A percentile compares a stretch with the other conserved stretches of the same genome.
These are phyloP conservation scores for Secale cereale DNA, from an alignment of 176 grass and related monocot species.

Conservation along the genomic window DNA sequence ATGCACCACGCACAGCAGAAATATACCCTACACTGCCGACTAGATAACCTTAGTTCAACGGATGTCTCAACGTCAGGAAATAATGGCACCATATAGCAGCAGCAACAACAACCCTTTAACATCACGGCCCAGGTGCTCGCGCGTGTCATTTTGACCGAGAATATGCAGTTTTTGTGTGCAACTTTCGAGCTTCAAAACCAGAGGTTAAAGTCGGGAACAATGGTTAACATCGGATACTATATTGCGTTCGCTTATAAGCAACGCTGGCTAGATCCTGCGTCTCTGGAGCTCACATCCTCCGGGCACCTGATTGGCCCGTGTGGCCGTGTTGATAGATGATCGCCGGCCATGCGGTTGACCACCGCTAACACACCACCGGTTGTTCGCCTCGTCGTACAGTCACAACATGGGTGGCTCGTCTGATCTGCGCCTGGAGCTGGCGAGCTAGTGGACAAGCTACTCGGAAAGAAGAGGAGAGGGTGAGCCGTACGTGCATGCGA, in stretches of 20 bases:
- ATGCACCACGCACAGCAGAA: neutral
- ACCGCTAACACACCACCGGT: no score
- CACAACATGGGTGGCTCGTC: no score
- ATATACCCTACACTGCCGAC: neutral
- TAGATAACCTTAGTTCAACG: neutral
- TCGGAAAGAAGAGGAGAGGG: conserved; percentile 6
- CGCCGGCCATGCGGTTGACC: neutral
- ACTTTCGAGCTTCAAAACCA: neutral
- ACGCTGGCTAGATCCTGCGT: conserved; percentile 23
- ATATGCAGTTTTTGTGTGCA: neutral
- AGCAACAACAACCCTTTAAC: neutral
- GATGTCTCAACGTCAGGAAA: neutral
- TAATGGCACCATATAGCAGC: neutral
- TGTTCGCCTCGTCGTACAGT: no score
- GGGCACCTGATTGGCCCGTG: neutral
- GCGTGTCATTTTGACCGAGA: neutral
- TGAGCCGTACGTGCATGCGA: conserved; percentile 43
- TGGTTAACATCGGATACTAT: neutral
- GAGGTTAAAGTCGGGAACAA: neutral
- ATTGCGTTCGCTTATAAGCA: conserved; percentile 35
- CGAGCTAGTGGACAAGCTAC: neutral
- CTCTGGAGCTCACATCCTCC: conserved; percentile 12
- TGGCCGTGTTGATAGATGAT: neutral
- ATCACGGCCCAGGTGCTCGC: neutral
- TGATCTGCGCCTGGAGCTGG: neutral